Base-by-base conservation (phyloP, 2,329 filamentous ascomycete genomes). In the Nothophaeocryptopus gaeumannii region DNA sequence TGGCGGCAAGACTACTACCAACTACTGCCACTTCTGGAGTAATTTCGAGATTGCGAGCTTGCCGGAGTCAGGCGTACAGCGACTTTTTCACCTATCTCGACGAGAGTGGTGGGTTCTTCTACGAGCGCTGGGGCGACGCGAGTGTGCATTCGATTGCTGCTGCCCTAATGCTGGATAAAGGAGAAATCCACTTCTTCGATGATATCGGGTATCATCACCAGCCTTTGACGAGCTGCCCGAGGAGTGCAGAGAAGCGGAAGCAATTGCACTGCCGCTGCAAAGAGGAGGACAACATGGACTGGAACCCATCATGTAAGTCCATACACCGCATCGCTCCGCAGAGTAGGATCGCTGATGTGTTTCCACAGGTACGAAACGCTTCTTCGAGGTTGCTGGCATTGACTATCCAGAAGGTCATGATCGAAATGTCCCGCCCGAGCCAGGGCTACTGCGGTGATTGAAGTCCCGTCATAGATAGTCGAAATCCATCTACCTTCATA, bases 41-140 rank as follows among this genome's bases (percentile, higher is more conserved):
- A 77, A 77, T 51, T 79, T 81, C 50, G 79, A 82, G 60, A 74
- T 82, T 56, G 79, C 76, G 8, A 58, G 62, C 34, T 52, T 72
- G 9, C 62, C 74, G 78, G 34, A 69, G 71, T 50, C 64, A 71
- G 36, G 66, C 72, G 37, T 75, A 80, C 47, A 67, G 69, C 44
- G 66, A 70, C 10, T 77, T 79, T 47, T 77, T 81, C 52, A 62
- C 75, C 26, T 72, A 75, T 58, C 66, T 82, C 10, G 78, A 81
- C 55, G 67, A 63, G 37, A 60, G 69, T 2, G 78, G 76, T 5
- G 74, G 74, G 7, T 76, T 78, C 56, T 75, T 74, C 56, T 74
- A 76, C 49, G 70, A 73, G 56, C 67, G 73, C 12, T 47, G 44
- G 44, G 44, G 44, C 7, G 44, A 47, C 13, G 44, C 44, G 5